phyloP scores from a whole-genome alignment of 1,284 basidiomycete species.

The Inonotus obliquus region DNA sequence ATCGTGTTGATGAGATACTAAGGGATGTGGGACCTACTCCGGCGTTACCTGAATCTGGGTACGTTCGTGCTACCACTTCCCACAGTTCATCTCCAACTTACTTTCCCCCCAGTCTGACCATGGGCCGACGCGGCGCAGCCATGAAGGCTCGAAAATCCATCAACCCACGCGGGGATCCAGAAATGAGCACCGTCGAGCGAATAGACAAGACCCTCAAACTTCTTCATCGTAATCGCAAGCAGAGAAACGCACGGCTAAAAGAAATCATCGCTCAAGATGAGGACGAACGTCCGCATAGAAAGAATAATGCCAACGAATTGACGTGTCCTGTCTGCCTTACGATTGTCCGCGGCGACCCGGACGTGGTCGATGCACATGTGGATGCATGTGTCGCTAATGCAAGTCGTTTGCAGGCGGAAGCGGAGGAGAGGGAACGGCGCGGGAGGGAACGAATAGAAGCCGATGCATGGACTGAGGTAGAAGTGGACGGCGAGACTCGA shows the following conservation, averaged over 20 bases:
- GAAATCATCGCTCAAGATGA: constrained; percentile 55
- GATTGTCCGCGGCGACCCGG: constrained; percentile 55
- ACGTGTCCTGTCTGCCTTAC: constrained; percentile 64
- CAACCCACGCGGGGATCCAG: constrained; percentile 28
- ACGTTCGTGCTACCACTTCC: constrained; percentile 21
- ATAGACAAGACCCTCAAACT: constrained; percentile 49
- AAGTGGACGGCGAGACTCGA: constrained; percentile 14
- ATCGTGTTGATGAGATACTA: constrained; percentile 64
- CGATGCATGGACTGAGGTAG: constrained; percentile 29
- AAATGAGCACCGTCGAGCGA: constrained; percentile 34
- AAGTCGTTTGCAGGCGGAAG: constrained; percentile 39
- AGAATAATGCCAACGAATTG: constrained; percentile 34
- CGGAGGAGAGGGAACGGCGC: constrained; percentile 28
- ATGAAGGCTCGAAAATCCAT: constrained; percentile 57
- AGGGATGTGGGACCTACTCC: constrained; percentile 50
- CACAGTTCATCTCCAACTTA: constrained; percentile 13
- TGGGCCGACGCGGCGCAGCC: constrained; percentile 54
- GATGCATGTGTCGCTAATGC: constrained; percentile 67
- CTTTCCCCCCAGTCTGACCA: constrained; percentile 32
- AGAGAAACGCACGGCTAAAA: constrained; percentile 55
- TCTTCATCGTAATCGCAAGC: constrained; percentile 61
- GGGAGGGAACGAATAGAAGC: constrained; percentile 29
- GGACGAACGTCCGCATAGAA: constrained; percentile 29
- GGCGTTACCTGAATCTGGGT: constrained; percentile 32
- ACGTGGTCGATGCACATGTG: constrained; percentile 71